phyloP scores from a whole-genome alignment of 2,329 filamentous ascomycete species.

The Lasiodiplodia sp. region DNA sequence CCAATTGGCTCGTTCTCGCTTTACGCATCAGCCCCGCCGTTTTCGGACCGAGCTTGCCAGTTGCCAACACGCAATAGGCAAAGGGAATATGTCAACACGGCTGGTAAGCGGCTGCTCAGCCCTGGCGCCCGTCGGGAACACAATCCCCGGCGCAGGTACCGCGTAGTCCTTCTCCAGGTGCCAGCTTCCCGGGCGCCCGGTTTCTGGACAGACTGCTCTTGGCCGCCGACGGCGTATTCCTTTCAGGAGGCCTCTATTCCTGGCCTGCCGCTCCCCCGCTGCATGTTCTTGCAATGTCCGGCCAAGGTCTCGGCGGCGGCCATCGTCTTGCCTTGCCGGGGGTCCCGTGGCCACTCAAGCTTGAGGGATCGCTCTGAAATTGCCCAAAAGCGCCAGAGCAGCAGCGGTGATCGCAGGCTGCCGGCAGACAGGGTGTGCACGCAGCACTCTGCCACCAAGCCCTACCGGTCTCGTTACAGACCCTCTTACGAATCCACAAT shows the following conservation, averaged over 20 bases:
- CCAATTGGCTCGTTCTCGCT: constrained; percentile 12
- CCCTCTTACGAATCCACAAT: constrained; percentile 8
- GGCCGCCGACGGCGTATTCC: neutral
- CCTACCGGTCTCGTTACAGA: constrained; percentile 8
- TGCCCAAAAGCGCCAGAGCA: neutral
- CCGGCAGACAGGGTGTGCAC: constrained; percentile 9
- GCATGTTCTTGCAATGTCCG: constrained; percentile 4
- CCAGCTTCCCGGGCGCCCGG: neutral
- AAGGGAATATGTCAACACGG: neutral
- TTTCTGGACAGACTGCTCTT: neutral
- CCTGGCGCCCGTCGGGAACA: neutral
- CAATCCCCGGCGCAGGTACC: constrained; percentile 4
- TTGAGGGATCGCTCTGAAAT: neutral
- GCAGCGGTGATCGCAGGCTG: constrained; percentile 7
- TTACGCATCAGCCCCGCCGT: neutral
- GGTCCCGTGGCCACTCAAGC: neutral
- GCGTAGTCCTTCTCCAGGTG: neutral
- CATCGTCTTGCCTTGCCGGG: constrained; percentile 3
- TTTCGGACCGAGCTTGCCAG: constrained; percentile 16
- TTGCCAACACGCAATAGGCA: neutral
- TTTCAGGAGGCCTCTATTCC: constrained; percentile 9
- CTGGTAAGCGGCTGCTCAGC: neutral
- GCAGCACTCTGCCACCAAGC: neutral
- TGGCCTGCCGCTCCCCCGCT: neutral
- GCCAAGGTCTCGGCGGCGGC: neutral